Base-by-base conservation (phyloP, 495 filamentous ascomycete genomes). In the Xylaria intraflava region DNA sequence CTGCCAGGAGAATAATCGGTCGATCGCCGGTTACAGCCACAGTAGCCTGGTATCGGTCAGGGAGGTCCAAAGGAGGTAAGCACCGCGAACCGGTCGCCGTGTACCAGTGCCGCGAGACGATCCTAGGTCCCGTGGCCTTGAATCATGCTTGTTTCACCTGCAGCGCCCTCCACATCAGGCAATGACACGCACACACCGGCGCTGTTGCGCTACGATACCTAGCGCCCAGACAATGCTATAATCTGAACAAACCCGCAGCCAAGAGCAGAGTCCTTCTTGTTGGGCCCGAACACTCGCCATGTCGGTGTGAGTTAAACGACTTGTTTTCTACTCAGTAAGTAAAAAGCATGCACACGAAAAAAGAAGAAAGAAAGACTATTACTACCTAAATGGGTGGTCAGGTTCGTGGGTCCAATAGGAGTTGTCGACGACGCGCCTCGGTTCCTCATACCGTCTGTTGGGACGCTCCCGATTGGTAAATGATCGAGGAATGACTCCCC, bases 11-110 rank as follows among this genome's bases (percentile, higher is more conserved):
- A n/a, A 26, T 2, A 27, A 19, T 31, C 38, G n/a, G 40, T 9
- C 39, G 40, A 51, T 51, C 27, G 26, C 49, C 43, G 49, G 38
- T 14, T 26, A 51, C 24, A 33, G 39, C 19, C 29, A 44, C 39
- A 43, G 22, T 29, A 4, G n/a, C 27, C 27, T 29, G 4, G 9
- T 29, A 29, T 29, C 27, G 4, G 9, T 9, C 27, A 9, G 9
- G 27, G 4, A 4, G 9, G 27, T 29, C 4, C 9, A 29, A 29
- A 29, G 27, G 4, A 20, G 40, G 20, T 26, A 27, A 35, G 40
- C 49, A 30, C 36, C 38, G 48, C 24, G 17, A 33, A 41, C 23
- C 48, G 40, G 40, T 39, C 39, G 35, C 43, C 33, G 39, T 19
- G 38, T 24, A 51, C 26, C 49, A 40, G 43, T 43, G 36, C 27